A percentile compares a stretch with the other conserved stretches of the same genome.
Conservation (phyloP, 2,329 filamentous ascomycete species). For the Cladosporium phlei region DNA sequence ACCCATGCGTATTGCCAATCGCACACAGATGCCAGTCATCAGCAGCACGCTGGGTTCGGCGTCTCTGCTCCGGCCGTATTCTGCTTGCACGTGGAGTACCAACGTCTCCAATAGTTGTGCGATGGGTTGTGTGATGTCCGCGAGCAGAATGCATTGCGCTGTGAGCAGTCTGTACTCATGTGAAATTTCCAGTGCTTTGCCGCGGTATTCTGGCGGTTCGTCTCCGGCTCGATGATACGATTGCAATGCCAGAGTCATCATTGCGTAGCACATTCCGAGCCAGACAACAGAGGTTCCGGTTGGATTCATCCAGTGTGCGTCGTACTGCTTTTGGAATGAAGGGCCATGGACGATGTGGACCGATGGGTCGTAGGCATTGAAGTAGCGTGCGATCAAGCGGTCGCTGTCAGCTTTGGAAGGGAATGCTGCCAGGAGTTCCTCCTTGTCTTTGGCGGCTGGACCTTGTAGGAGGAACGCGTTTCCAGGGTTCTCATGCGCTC, state of each 20-base stretch:
- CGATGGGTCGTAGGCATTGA: constrained; percentile 70
- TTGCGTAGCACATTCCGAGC: constrained; percentile 70
- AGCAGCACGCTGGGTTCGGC: constrained; percentile 64
- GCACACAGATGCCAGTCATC: constrained; percentile 55
- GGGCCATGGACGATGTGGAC: constrained; percentile 60
- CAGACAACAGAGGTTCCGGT: constrained; percentile 70
- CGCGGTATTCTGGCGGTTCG: constrained; percentile 72
- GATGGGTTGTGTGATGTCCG: constrained; percentile 71
- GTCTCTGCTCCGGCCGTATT: constrained; percentile 69
- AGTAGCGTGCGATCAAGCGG: constrained; percentile 80
- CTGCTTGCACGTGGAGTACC: constrained; percentile 69
- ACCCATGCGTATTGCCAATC: constrained; percentile 66
- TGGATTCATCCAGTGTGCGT: constrained; percentile 66
- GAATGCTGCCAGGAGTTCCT: constrained; percentile 73
- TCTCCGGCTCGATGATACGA: constrained; percentile 76
- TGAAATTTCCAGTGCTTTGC: constrained; percentile 50
- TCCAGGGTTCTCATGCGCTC: constrained; percentile 55
- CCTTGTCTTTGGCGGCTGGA: constrained; percentile 62
- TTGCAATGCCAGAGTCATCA: constrained; percentile 71
- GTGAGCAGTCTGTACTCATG: constrained; percentile 62
- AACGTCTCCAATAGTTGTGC: constrained; percentile 75
- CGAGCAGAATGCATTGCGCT: constrained; percentile 70
- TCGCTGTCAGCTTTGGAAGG: constrained; percentile 80
- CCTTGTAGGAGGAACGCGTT: constrained; percentile 76
- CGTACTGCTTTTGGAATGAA: constrained; percentile 72